phyloP scores from a whole-genome alignment of 768 basidiomycete species.

The Cystobasidium onofrii region DNA sequence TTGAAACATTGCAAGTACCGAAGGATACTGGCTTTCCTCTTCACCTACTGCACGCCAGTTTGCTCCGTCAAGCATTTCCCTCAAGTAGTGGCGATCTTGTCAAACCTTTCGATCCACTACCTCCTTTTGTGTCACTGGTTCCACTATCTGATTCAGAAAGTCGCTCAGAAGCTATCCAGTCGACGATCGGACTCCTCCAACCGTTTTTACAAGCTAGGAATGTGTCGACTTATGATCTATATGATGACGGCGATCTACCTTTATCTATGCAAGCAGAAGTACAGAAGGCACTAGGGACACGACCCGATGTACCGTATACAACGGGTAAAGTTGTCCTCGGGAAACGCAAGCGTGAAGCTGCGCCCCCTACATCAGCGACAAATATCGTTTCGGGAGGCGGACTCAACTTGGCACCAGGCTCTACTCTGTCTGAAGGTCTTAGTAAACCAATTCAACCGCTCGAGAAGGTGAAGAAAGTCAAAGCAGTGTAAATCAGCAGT shows the following conservation, averaged over 20 bases:
- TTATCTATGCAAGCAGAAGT: not conserved
- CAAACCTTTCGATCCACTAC: not conserved
- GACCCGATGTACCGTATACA: constrained; percentile 5
- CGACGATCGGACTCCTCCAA: constrained; percentile 29
- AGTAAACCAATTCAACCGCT: not conserved
- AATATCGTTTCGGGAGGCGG: not conserved
- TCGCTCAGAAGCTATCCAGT: not conserved
- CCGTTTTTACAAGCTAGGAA: constrained; percentile 21
- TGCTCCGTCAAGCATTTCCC: constrained; percentile 4
- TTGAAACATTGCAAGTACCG: not conserved
- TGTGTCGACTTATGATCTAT: constrained; percentile 19
- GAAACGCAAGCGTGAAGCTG: constrained; percentile 48
- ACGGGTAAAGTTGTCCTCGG: constrained; percentile 15
- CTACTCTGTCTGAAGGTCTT: not conserved
- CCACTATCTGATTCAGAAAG: not conserved
- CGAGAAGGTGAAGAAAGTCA: not conserved
- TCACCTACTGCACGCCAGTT: not conserved
- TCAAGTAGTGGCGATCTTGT: not conserved
- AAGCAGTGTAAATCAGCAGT: not conserved
- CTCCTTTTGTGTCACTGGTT: not conserved
- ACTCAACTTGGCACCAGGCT: not conserved
- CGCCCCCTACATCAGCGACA: constrained; percentile 47
- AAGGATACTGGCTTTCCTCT: constrained; percentile 3
- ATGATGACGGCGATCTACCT: constrained; percentile 21
- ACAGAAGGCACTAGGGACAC: not conserved